Evolutionary conservation across 106 monocot genomes (phyloP).

Genomic region (Posidonia australis): DNA sequence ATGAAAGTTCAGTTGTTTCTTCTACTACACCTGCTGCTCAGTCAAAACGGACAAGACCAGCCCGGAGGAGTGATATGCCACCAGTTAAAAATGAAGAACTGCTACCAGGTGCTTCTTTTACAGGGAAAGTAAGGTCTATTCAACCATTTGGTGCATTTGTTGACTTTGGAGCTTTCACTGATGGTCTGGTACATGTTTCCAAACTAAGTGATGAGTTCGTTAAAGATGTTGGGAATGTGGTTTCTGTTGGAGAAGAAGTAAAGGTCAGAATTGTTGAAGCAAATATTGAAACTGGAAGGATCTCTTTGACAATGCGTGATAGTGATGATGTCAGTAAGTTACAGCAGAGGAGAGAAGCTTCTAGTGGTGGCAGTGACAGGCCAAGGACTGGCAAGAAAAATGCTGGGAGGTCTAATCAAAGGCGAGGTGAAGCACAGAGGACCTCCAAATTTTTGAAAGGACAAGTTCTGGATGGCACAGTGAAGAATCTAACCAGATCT

Average conservation of each 20-base stretch:
- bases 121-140: conserved; percentile 87
- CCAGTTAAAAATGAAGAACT: conserved; percentile 71
- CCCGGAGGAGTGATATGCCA: conserved; percentile 75
- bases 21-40: conserved; percentile 10
- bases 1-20: conserved; percentile 6
- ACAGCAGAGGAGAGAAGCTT: conserved; percentile 28
- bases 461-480: conserved; percentile 51
- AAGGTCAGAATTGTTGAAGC: conserved; percentile 66
- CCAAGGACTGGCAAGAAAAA: conserved; percentile 35
- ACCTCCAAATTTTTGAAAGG: conserved; percentile 46
- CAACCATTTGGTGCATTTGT: conserved; percentile 92
- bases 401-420: conserved; percentile 29
- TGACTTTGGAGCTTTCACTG: conserved; percentile 85
- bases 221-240: conserved; percentile 56
- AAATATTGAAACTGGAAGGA: conserved; percentile 65
- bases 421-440: conserved; percentile 25
- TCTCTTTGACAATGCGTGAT: conserved; percentile 79
- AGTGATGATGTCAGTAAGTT: conserved; percentile 34
- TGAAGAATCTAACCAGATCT: conserved; percentile 60
- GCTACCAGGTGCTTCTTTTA: conserved; percentile 70
- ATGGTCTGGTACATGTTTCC: conserved; percentile 90
- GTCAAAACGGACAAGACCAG: conserved; percentile 35
- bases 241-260: conserved; percentile 87
- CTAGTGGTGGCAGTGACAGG: conserved; percentile 32
- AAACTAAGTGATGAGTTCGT: conserved; percentile 76